Percentiles rank a stretch among this genome's conserved stretches.
phyloP scores from a whole-genome alignment of 805 yeast species.

The Helenozyma baotianmanensis region DNA sequence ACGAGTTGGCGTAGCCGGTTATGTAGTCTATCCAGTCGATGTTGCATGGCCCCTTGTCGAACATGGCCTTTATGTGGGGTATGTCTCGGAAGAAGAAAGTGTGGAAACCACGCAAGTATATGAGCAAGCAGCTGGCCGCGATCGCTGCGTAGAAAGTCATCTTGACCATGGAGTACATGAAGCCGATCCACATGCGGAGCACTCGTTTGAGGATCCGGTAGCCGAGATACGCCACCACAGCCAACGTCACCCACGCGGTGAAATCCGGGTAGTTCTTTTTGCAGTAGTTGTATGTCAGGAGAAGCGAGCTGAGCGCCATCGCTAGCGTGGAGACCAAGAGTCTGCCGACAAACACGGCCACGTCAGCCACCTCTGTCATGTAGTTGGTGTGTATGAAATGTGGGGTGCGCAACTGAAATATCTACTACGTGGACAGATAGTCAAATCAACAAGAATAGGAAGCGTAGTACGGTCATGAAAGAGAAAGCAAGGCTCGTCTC shows the following conservation, averaged over 20 bases:
- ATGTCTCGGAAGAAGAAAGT: conserved; percentile 8
- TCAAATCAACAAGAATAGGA: too few species aligned
- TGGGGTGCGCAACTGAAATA: too few species aligned
- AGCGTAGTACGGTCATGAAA: too few species aligned
- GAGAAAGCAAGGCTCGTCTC: too few species aligned
- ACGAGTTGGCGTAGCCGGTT: too few species aligned
- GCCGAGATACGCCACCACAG: conserved; percentile 5
- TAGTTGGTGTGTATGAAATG: too few species aligned
- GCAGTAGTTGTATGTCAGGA: too few species aligned
- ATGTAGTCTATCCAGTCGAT: not conserved
- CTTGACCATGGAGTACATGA: conserved; percentile 6
- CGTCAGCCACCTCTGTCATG: not conserved
- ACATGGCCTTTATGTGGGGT: not conserved
- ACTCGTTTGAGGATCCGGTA: conserved; percentile 8
- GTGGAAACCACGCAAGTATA: conserved; percentile 10
- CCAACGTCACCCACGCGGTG: not conserved
- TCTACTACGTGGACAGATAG: too few species aligned
- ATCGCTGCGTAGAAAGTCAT: conserved; percentile 2
- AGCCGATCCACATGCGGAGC: conserved; percentile 10
- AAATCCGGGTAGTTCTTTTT: too few species aligned
- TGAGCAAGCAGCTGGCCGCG: conserved; percentile 1
- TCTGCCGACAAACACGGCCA: not conserved
- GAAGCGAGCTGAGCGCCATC: not conserved
- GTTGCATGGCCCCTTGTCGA: not conserved
- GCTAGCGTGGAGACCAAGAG: not conserved